Evolutionary conservation across 163 green algal species (phyloP).

Genomic region (Scenedesmus sp.): DNA sequence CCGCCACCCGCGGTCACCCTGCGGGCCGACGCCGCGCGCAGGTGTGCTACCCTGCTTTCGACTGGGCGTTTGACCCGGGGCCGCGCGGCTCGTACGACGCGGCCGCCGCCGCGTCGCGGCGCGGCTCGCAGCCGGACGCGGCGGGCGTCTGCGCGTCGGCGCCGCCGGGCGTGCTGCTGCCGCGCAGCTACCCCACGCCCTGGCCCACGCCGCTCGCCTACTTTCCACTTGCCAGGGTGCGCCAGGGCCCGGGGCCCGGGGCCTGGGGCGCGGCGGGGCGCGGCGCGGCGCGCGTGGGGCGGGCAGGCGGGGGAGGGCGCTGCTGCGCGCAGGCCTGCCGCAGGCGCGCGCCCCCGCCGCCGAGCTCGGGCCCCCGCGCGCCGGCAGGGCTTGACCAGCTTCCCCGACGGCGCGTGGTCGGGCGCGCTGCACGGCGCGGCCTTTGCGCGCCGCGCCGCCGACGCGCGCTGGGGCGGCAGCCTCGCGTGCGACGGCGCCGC

Average conservation of each 20-base stretch:
- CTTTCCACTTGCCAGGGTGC: constrained; percentile 21
- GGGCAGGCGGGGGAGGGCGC: no score
- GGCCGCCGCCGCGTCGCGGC: not conserved
- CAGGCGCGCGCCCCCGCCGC: no score
- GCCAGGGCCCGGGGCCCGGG: no score
- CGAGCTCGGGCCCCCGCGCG: no score
- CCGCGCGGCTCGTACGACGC: not conserved
- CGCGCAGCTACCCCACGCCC: constrained; percentile 4
- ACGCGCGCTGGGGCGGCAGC: constrained; percentile 10
- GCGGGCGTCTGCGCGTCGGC: constrained; percentile 16
- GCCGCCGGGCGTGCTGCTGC: constrained; percentile 14
- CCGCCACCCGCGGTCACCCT: no score
- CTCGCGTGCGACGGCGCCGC: constrained; percentile 8
- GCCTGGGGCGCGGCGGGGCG: no score
- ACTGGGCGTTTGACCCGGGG: no score
- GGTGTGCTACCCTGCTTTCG: no score
- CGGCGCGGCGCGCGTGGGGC: no score
- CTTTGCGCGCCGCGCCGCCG: not conserved
- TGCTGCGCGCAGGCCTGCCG: no score
- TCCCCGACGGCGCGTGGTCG: not conserved
- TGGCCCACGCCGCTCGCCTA: constrained; percentile 33
- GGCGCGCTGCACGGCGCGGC: not conserved
- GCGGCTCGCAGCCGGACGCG: constrained; percentile 1
- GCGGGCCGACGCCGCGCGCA: no score
- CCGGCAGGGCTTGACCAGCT: constrained; percentile 6